phyloP scores from a whole-genome alignment of 345 rosid species.

The Eucalyptus virginea region DNA sequence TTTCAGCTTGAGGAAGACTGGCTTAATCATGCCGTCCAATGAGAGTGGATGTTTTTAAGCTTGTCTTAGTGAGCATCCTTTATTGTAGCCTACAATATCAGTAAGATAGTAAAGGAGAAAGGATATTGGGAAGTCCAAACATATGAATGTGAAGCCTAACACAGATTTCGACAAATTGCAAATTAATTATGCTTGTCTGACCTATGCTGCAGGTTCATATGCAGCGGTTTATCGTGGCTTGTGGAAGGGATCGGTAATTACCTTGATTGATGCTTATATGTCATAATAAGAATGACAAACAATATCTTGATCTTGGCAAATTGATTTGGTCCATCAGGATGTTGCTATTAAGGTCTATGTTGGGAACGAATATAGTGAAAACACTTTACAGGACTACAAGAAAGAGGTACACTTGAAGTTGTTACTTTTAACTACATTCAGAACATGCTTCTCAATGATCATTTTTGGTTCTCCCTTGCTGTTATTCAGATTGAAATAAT shows the following conservation, averaged over 20 bases:
- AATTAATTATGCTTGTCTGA: neutral
- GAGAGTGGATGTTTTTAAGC: neutral
- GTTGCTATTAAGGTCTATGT: slow-evolving; percentile 82
- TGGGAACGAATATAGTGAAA: slow-evolving; percentile 43
- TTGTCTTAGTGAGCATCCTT: neutral
- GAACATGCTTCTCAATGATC: neutral
- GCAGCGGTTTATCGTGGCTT: slow-evolving; percentile 62
- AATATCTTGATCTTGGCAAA: neutral
- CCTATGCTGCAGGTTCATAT: slow-evolving; percentile 44
- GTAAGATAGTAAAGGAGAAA: neutral
- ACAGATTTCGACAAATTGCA: neutral
- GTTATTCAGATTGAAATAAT: slow-evolving; percentile 54
- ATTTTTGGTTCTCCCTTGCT: neutral
- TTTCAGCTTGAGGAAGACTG: neutral
- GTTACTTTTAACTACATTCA: neutral
- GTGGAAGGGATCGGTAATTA: slow-evolving; percentile 76
- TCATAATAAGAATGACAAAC: neutral
- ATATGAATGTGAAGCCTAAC: neutral
- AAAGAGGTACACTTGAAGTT: slow-evolving; percentile 50
- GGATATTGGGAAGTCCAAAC: neutral
- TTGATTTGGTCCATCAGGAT: slow-evolving; percentile 32
- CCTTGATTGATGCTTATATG: neutral
- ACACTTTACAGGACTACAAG: slow-evolving; percentile 45
- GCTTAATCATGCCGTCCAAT: neutral
- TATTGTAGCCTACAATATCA: neutral